Percentiles rank a stretch among this genome's conserved stretches.
Conservation (phyloP, 2,329 filamentous ascomycete species). For the Pseudogymnoascus sp. region DNA sequence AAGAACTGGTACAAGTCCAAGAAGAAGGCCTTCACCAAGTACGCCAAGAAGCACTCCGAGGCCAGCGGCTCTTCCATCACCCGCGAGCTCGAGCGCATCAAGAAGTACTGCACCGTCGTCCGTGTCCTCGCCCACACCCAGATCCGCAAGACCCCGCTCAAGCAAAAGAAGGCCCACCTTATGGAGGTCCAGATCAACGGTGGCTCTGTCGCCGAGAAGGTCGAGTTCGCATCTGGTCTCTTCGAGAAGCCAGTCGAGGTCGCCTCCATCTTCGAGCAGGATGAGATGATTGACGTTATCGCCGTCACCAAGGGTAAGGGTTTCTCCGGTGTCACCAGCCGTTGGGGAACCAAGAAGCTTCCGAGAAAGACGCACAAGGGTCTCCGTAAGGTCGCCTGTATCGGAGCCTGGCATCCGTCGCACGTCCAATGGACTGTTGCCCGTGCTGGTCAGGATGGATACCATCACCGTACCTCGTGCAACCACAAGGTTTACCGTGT, state of each 20-base stretch:
- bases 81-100: slow-evolving; percentile 98
- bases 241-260: slow-evolving; percentile 99
- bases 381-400: slow-evolving; percentile 99
- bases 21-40: slow-evolving; percentile 99
- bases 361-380: slow-evolving; percentile 99
- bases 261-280: slow-evolving; percentile 93
- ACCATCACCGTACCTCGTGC: slow-evolving; percentile 99
- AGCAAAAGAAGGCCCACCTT: slow-evolving; percentile 99
- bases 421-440: slow-evolving; percentile 99
- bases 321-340: slow-evolving; percentile 91
- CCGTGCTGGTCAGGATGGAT: slow-evolving; percentile 98
- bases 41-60: slow-evolving; percentile 99
- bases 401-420: slow-evolving; percentile 99
- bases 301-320: slow-evolving; percentile 99
- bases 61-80: slow-evolving; percentile 81
- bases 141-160: slow-evolving; percentile 97
- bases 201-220: slow-evolving; percentile 91
- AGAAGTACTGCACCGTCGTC: slow-evolving; percentile 99
- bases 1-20: slow-evolving; percentile 99
- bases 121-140: slow-evolving; percentile 99
- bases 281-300: slow-evolving; percentile 99
- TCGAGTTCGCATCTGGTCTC: slow-evolving; percentile 85
- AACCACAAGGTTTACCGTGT: slow-evolving; percentile 99
- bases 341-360: slow-evolving; percentile 99
- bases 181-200: slow-evolving; percentile 99